These are phyloP conservation scores for Metschnikowia amazonensis DNA, from an alignment of 805 yeast genomes.

Conservation along the genomic window DNA sequence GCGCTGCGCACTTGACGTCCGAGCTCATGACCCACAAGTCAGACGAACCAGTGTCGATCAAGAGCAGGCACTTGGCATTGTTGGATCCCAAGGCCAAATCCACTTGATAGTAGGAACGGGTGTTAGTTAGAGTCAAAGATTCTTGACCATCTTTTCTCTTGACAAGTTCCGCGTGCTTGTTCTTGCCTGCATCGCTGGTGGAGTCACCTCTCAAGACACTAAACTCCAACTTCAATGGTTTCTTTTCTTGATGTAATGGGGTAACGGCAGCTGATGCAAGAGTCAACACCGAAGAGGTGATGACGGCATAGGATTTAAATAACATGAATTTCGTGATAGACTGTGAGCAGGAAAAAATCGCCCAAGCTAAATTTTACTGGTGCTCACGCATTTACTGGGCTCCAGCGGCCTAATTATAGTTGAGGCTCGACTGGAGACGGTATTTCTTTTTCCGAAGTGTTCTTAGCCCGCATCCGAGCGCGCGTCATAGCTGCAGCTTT, in stretches of 20 bases:
- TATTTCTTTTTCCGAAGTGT: not conserved
- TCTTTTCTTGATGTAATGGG: conserved; percentile 1
- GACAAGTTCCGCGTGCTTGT: conserved; percentile 3
- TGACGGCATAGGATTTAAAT: not conserved
- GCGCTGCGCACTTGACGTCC: not conserved
- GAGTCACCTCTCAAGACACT: conserved; percentile 12
- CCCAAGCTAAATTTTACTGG: not conserved
- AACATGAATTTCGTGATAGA: not conserved
- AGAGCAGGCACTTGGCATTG: conserved; percentile 24
- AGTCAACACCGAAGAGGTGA: conserved; percentile 5
- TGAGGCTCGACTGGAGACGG: not conserved
- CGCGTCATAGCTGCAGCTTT: not conserved
- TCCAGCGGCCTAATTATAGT: not conserved
- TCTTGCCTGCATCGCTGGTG: conserved; percentile 4
- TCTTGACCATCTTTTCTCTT: conserved; percentile 8
- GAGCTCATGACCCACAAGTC: conserved; percentile 41
- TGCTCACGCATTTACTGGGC: not conserved
- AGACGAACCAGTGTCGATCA: conserved; percentile 43
- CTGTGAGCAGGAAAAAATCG: not conserved
- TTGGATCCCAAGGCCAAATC: conserved; percentile 14
- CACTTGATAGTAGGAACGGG: conserved; percentile 13
- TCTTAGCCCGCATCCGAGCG: not conserved
- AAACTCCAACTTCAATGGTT: conserved; percentile 11
- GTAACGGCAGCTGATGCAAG: conserved; percentile 9
- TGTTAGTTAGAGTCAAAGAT: conserved; percentile 8